These are phyloP conservation scores for Pleurotus djamor DNA, from an alignment of 768 basidiomycete species.

Conservation along the genomic window DNA sequence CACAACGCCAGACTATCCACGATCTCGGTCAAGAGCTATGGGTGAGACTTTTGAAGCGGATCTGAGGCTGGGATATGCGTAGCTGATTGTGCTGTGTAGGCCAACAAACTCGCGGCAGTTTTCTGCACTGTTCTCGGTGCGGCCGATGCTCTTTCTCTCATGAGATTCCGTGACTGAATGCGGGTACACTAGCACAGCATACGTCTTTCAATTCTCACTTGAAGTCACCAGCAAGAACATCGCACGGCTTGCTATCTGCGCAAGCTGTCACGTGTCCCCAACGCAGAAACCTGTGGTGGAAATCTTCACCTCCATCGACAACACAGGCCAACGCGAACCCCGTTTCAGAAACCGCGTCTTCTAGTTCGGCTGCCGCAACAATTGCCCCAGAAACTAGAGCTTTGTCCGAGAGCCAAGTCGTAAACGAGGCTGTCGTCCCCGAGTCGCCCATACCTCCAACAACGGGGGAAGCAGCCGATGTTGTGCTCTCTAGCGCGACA, in stretches of 20 bases:
- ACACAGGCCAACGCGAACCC: background rate
- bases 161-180: background rate
- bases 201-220: background rate
- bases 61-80: too few relatives aligned
- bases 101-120: background rate
- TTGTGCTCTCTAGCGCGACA: background rate
- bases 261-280: background rate
- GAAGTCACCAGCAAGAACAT: background rate
- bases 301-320: background rate
- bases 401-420: background rate
- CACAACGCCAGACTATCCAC: background rate
- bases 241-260: background rate
- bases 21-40: background rate
- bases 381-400: background rate
- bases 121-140: background rate
- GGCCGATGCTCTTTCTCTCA: background rate
- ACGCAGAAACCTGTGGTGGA: conserved; percentile 5
- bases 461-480: background rate
- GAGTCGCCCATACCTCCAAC: background rate
- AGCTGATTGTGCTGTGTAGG: too few relatives aligned
- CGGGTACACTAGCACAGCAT: background rate
- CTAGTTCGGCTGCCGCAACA: background rate
- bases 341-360: background rate
- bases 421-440: background rate
- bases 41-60: background rate